Base-by-base conservation (phyloP, 371 early-diverging fungal genomes). In the Cokeromyces recurvatus region DNA sequence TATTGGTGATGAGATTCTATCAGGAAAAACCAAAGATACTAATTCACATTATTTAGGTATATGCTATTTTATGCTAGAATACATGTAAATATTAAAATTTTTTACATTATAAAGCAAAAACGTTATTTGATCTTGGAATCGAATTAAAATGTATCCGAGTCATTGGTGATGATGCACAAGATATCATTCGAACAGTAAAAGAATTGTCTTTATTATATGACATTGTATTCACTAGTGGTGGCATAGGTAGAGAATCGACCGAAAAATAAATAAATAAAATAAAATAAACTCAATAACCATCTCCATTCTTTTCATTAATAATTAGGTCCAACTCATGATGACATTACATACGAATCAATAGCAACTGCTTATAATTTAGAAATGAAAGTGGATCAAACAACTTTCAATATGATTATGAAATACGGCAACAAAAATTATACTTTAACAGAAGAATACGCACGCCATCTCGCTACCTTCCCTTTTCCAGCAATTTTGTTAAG, bases 1-100 rank as follows among this genome's bases (percentile, higher is more conserved):
- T 20, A 71, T 74, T 46, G 75, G 75, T 35, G 88, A 89, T 64
- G 89, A 89, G 51, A 81, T 88, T 24, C 74, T 89, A 11, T 74
- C 68, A 50, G 90, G 90, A 27, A 87, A 84, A 51, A 82, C 81
- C 10, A 71, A 52, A 25, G 90, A 89, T 55, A 58, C 72, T 23
- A 90, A 90, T 53, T 66, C 81, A 2, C 51, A 74, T 24, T 78
- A 59, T 27, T 64, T 85, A 23, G 82, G 75, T 74, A 59, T 49
- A 5, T n/a, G n/a, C n/a, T n/a, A n/a, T n/a, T n/a, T n/a, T n/a
- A 1, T 1, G 24, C 4, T 3, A 5, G 4, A 31, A 14, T 31
- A 38, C 9, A 38, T 21, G 17, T 14, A 15, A 29, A 15, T 15
- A 7, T 37, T 0, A n/a, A 31, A 6, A 7, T n/a, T 22, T 32